Conservation (phyloP, 768 basidiomycete genomes). For the Amanita pseudoporphyria region DNA sequence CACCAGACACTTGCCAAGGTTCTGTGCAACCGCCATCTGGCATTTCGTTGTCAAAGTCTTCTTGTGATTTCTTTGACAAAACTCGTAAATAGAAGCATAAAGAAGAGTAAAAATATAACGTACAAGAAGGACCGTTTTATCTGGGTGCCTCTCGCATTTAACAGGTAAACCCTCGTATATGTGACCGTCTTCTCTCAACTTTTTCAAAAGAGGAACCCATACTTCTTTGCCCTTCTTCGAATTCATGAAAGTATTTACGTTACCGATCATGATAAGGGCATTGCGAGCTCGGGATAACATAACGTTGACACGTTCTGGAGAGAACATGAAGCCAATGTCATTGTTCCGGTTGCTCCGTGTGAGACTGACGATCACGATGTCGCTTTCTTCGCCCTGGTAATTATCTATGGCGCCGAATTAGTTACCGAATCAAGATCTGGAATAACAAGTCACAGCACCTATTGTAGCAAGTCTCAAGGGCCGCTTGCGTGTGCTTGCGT, state of each 20-base stretch:
- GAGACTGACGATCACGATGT: slow-evolving; percentile 54
- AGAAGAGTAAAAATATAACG: neutral
- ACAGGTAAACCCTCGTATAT: slow-evolving; percentile 53
- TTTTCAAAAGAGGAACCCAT: slow-evolving; percentile 40
- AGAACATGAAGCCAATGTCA: slow-evolving; percentile 65
- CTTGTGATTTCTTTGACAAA: slow-evolving; percentile 15
- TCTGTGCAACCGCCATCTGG: slow-evolving; percentile 57
- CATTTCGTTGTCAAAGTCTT: slow-evolving; percentile 38
- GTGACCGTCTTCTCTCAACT: slow-evolving; percentile 32
- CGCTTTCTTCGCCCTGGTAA: slow-evolving; percentile 69
- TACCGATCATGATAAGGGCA: slow-evolving; percentile 58
- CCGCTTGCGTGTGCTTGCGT: slow-evolving; percentile 31
- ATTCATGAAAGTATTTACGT: slow-evolving; percentile 44
- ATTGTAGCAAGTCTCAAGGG: slow-evolving; percentile 54
- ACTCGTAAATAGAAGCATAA: neutral
- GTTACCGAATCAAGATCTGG: neutral
- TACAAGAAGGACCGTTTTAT: slow-evolving; percentile 26
- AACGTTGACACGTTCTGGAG: slow-evolving; percentile 63
- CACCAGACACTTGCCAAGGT: slow-evolving; percentile 39
- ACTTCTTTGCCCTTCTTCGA: slow-evolving; percentile 40
- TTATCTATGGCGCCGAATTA: slow-evolving; percentile 37
- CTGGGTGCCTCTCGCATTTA: slow-evolving; percentile 46
- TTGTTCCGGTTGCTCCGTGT: slow-evolving; percentile 46
- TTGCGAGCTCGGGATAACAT: slow-evolving; percentile 60
- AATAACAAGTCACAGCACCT: slow-evolving; percentile 25